phyloP scores from a whole-genome alignment of 805 yeast species.

The Starmerella floricola region DNA sequence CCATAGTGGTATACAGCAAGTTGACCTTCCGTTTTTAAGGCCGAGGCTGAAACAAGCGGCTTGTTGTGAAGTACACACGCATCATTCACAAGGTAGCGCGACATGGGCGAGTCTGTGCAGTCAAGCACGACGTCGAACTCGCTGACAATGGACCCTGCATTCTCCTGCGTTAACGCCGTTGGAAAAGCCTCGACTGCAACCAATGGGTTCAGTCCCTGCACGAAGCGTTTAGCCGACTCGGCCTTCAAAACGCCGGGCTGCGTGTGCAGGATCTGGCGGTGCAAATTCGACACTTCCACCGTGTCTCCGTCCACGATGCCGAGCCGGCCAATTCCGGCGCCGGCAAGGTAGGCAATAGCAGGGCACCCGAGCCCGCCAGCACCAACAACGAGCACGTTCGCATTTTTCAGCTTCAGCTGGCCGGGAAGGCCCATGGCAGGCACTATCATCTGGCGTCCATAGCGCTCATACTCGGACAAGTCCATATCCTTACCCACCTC shows the following conservation, averaged over 20 bases:
- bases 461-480: conserved; percentile 62
- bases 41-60: conserved; percentile 84
- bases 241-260: conserved; percentile 64
- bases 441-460: conserved; percentile 93
- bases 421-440: conserved; percentile 51
- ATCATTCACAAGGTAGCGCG: conserved; percentile 79
- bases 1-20: conserved; percentile 59
- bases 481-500: conserved; percentile 10
- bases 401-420: conserved; percentile 46
- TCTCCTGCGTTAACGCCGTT: conserved; percentile 30
- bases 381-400: conserved; percentile 69
- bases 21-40: conserved; percentile 86
- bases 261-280: conserved; percentile 76
- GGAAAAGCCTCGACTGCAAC: conserved; percentile 43
- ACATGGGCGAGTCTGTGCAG: conserved; percentile 87
- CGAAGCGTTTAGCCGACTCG: conserved; percentile 55
- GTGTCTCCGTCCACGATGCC: conserved; percentile 81
- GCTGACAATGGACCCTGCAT: conserved; percentile 52
- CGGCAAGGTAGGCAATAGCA: conserved; percentile 68
- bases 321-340: conserved; percentile 69
- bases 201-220: conserved; percentile 52
- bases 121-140: conserved; percentile 70
- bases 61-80: conserved; percentile 55
- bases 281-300: conserved; percentile 77
- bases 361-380: conserved; percentile 98